Evolutionary conservation across 1,139 yeast genomes (phyloP), one percentile per base, ranked within the genome.

Genomic region (Sugiyamaella xylanicola): DNA sequence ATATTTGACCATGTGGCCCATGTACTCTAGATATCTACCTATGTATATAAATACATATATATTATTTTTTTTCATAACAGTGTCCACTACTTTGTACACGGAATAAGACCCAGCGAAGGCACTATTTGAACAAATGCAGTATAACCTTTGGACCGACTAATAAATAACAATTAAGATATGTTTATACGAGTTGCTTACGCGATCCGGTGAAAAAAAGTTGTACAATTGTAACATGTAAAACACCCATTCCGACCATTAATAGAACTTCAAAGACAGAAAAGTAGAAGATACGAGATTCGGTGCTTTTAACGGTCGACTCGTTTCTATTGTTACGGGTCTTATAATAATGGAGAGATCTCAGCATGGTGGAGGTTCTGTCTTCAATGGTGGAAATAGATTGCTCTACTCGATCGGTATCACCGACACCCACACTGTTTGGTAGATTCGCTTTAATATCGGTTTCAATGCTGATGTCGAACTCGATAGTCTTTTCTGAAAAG

Each of bases 251-350:
- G 48, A 87, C 86, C 84, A 92, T 87, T 65, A 91, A 77, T 42
- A 85, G 67, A 41, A 90, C 89, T 71, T 90, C 97, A 65, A 87
- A 82, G 44, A 91, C 71, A 29, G 95, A 86, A 70, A 91, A 92
- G 78, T 86, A 85, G 67, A 86, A 86, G 59, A 93, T 88, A 70
- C 98, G 83, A n/a, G 82, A 72, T 68, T 87, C 95, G 3, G 97
- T 92, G 19, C 95, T 86, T 69, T 79, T 82, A 58, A 93, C 98
- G 29, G 99, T 93, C 54, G 88, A 84, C 71, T 91, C 95, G 74
- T 92, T 93, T 74, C 98, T 83, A 73, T 83, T 84, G 72, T 88
- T 92, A 77, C 99, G 85, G n/a, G 95, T 85, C 74, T 86, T 87
- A 78, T 92, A 91, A 74, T 91, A 87, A 67, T 86, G 87, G 68